A percentile compares a stretch with the other conserved stretches of the same genome.
Conservation (phyloP, 768 basidiomycete species). For the Leucocoprinus birnbaumii region DNA sequence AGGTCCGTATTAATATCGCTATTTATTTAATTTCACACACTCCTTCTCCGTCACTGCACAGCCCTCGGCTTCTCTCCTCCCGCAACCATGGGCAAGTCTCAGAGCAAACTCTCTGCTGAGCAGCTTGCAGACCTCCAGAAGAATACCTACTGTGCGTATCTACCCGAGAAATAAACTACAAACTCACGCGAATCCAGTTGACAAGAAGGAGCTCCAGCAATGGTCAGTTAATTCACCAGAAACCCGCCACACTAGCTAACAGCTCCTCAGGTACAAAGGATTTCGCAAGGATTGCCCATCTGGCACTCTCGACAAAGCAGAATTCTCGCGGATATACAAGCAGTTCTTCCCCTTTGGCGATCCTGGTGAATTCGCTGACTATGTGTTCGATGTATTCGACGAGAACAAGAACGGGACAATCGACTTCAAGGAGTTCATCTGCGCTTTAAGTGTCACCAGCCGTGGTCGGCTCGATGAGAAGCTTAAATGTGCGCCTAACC, state of each 20-base stretch:
- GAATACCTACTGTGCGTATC: constrained; percentile 88
- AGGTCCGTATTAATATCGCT: constrained; percentile 11
- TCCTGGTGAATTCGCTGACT: constrained; percentile 93
- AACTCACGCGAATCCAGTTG: constrained; percentile 51
- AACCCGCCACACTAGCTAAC: constrained; percentile 13
- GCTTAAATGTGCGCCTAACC: constrained; percentile 77
- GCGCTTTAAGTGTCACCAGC: constrained; percentile 92
- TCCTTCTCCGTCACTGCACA: constrained; percentile 18
- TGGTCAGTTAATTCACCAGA: constrained; percentile 46
- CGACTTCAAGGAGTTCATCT: constrained; percentile 99
- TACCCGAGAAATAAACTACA: constrained; percentile 11
- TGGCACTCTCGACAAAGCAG: constrained; percentile 92
- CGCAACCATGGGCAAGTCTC: constrained; percentile 88
- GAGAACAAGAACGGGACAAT: constrained; percentile 95
- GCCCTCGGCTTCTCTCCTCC: constrained; percentile 19
- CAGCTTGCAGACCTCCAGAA: constrained; percentile 95
- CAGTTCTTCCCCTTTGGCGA: constrained; percentile 99
- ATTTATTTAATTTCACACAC: constrained; percentile 14
- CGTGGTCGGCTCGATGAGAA: constrained; percentile 95
- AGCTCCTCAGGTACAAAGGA: constrained; percentile 85
- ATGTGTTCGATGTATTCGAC: constrained; percentile 98
- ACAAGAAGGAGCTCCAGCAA: constrained; percentile 96
- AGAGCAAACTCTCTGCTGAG: constrained; percentile 92
- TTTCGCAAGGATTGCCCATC: constrained; percentile 99
- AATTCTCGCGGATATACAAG: constrained; percentile 97